Evolutionary conservation across 1,139 yeast species (phyloP).

Genomic region (Geotrichum candidum): DNA sequence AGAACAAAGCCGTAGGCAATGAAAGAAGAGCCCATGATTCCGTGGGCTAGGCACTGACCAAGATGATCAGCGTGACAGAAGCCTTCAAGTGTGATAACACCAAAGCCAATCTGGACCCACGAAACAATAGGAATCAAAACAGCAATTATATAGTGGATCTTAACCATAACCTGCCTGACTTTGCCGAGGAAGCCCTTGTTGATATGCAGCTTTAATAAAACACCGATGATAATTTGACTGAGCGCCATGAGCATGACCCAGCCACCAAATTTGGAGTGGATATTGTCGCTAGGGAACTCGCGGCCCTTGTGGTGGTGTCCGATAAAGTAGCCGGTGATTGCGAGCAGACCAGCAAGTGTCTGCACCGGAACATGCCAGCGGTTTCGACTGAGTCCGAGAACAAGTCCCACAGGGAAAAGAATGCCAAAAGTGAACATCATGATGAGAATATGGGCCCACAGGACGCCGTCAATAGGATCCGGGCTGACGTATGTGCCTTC

Average conservation of each 20-base stretch:
- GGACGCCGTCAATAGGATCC: conserved; percentile 21
- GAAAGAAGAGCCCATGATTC: conserved; percentile 91
- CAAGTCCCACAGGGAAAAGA: conserved; percentile 39
- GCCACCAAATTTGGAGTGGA: conserved; percentile 34
- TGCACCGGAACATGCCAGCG: conserved; percentile 39
- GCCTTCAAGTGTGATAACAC: conserved; percentile 79
- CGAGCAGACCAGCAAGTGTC: conserved; percentile 33
- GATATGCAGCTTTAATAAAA: conserved; percentile 34
- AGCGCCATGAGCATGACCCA: conserved; percentile 29
- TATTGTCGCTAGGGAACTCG: conserved; percentile 31
- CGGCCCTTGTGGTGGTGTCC: conserved; percentile 40
- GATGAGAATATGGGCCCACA: conserved; percentile 36
- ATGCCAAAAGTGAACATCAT: conserved; percentile 39
- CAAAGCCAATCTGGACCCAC: conserved; percentile 66
- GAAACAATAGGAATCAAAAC: conserved; percentile 41
- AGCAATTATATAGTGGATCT: conserved; percentile 36
- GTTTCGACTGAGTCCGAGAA: conserved; percentile 37
- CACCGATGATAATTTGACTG: conserved; percentile 33
- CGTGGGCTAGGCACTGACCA: conserved; percentile 95
- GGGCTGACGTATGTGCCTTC: conserved; percentile 17
- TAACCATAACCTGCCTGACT: conserved; percentile 30
- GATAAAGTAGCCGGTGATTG: conserved; percentile 36
- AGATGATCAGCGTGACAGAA: conserved; percentile 70
- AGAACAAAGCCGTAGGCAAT: conserved; percentile 70
- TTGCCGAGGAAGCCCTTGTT: conserved; percentile 33